Conservation (phyloP, 176 grass and related monocot genomes). For the Carex littledalei region DNA sequence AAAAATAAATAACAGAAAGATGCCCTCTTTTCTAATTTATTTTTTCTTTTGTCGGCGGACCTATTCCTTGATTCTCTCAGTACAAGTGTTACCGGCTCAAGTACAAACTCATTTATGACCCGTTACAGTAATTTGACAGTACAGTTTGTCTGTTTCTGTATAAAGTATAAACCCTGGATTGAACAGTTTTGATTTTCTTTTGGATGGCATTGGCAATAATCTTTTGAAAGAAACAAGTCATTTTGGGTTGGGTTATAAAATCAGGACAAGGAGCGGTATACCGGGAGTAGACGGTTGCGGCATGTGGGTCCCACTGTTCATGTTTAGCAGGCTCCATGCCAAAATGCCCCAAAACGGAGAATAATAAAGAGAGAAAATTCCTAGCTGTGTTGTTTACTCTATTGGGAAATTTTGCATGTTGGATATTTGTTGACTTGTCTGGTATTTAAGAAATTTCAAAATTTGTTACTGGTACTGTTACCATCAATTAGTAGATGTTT, state of each 20-base stretch:
- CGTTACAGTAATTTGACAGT: background rate
- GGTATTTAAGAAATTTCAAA: background rate
- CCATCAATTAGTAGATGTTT: no score
- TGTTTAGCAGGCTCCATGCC: background rate
- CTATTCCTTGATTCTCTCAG: background rate
- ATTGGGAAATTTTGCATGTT: background rate
- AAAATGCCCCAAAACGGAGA: background rate
- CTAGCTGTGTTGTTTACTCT: background rate
- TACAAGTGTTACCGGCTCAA: background rate
- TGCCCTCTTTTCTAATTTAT: background rate
- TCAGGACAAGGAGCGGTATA: background rate
- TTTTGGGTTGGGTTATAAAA: slow-evolving; percentile 5
- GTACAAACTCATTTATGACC: background rate
- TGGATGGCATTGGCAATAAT: background rate
- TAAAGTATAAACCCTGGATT: background rate
- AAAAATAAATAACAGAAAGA: background rate
- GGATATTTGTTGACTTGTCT: background rate
- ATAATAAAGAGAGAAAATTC: background rate
- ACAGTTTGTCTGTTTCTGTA: background rate
- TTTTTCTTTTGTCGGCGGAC: background rate
- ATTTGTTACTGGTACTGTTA: no score
- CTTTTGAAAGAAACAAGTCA: background rate
- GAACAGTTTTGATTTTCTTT: background rate
- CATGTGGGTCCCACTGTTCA: background rate
- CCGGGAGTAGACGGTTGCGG: background rate